phyloP scores from a whole-genome alignment of 179 eudicot species.

The Sideroxylon spinosum region DNA sequence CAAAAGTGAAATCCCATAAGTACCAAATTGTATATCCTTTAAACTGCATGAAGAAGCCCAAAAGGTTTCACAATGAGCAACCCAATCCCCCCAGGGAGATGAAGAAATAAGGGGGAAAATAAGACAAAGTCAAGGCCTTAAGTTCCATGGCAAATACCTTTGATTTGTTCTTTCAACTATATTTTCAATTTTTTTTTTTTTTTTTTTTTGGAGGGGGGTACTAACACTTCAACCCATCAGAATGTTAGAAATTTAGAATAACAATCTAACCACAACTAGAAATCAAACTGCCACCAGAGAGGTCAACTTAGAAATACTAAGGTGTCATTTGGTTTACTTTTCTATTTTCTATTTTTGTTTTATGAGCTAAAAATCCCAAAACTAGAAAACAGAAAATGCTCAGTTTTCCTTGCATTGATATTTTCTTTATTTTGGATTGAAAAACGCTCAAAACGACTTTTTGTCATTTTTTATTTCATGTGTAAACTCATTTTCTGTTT shows the following conservation, averaged over 20 bases:
- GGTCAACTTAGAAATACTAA: neutral
- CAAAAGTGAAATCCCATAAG: neutral
- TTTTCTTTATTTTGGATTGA: too few species aligned
- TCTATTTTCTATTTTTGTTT: too few species aligned
- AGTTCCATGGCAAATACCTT: neutral
- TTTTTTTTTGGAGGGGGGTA: too few species aligned
- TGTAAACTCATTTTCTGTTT: too few species aligned
- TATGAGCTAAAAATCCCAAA: too few species aligned
- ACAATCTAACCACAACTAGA: conserved; percentile 1
- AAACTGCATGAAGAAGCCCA: neutral
- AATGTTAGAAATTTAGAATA: neutral
- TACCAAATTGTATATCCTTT: neutral
- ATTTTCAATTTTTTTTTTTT: neutral
- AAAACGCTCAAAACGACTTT: too few species aligned
- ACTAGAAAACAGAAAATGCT: too few species aligned
- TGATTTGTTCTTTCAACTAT: neutral
- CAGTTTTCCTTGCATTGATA: too few species aligned
- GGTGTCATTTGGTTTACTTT: too few species aligned
- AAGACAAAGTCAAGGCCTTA: neutral
- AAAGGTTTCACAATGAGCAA: neutral
- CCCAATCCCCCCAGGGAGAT: neutral
- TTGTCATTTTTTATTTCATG: too few species aligned
- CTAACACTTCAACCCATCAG: conserved; percentile 5
- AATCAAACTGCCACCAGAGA: neutral
- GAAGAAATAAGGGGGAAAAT: neutral